Evolutionary conservation across 805 yeast genomes (phyloP).

Genomic region (Vanderwaltozyma polyspora): DNA sequence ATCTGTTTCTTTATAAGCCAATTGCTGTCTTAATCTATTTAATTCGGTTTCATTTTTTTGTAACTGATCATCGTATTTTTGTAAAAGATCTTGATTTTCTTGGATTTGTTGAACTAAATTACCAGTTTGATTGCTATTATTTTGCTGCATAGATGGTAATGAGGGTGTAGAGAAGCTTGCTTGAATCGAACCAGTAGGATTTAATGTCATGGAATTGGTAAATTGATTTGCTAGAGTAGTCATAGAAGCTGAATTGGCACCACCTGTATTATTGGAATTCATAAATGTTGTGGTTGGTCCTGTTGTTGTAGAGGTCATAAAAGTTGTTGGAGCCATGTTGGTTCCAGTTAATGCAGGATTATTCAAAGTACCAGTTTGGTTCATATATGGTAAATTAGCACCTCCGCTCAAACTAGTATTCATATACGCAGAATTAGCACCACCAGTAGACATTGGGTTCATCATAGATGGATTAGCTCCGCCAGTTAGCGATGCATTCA

Average conservation of each 20-base stretch:
- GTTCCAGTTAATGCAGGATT: not conserved
- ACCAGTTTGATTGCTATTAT: not conserved
- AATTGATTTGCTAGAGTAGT: too few species aligned
- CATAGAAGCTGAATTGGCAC: too few species aligned
- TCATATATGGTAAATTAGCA: too few species aligned
- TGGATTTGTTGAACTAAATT: not conserved
- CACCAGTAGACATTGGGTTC: not conserved
- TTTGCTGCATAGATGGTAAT: conserved; percentile 1
- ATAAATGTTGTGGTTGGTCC: not conserved
- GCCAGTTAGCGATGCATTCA: not conserved
- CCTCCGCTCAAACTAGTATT: conserved; percentile 1
- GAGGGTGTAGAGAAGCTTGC: not conserved
- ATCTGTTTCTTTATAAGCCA: conserved; percentile 67
- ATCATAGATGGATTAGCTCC: not conserved
- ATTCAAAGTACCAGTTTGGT: too few species aligned
- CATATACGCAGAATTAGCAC: not conserved
- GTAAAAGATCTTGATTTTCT: conserved; percentile 65
- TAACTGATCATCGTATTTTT: conserved; percentile 80
- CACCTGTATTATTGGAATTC: conserved; percentile 1
- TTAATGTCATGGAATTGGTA: not conserved
- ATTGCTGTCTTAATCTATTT: conserved; percentile 48
- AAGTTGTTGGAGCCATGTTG: not conserved
- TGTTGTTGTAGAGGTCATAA: too few species aligned
- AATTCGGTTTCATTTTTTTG: conserved; percentile 71
- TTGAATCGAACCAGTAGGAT: not conserved